Percentiles rank a stretch among this genome's conserved stretches.
Conservation (phyloP, 345 rosid genomes). For the Corchorus olitorius region DNA sequence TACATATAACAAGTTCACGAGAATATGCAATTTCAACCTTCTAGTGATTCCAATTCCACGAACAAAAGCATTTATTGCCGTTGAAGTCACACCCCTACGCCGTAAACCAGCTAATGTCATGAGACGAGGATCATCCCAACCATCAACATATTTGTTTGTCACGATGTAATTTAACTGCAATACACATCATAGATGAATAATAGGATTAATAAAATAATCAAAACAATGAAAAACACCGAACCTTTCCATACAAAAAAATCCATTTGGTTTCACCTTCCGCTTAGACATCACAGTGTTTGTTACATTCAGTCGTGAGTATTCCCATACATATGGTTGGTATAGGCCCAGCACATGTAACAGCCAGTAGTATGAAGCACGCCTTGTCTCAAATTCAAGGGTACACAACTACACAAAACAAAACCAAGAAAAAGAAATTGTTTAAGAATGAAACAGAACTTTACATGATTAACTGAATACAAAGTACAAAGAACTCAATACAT, state of each 20-base stretch:
- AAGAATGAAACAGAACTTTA: not conserved
- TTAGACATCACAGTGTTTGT: slow-evolving; percentile 96
- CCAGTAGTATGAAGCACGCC: slow-evolving; percentile 99
- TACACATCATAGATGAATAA: slow-evolving; percentile 13
- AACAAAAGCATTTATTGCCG: slow-evolving; percentile 84
- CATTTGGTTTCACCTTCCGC: slow-evolving; percentile 64
- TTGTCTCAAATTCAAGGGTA: slow-evolving; percentile 78
- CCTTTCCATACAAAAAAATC: slow-evolving; percentile 14
- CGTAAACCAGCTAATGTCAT: slow-evolving; percentile 95
- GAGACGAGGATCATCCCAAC: slow-evolving; percentile 99
- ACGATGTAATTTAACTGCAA: slow-evolving; percentile 84
- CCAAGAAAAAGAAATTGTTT: not conserved
- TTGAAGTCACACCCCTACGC: slow-evolving; percentile 87
- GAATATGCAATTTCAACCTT: slow-evolving; percentile 49
- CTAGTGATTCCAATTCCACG: slow-evolving; percentile 95
- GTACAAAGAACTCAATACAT: not conserved
- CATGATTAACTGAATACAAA: not conserved
- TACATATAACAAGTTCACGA: not conserved
- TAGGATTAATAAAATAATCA: not conserved
- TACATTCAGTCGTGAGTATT: slow-evolving; percentile 89
- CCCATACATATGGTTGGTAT: slow-evolving; percentile 98
- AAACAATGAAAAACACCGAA: slow-evolving; percentile 19
- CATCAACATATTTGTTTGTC: slow-evolving; percentile 81
- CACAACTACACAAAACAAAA: slow-evolving; percentile 44
- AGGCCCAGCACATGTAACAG: slow-evolving; percentile 73